Evolutionary conservation across 2,329 filamentous ascomycete genomes (phyloP).

Genomic region (Cladosporium austrohemisphaericum): DNA sequence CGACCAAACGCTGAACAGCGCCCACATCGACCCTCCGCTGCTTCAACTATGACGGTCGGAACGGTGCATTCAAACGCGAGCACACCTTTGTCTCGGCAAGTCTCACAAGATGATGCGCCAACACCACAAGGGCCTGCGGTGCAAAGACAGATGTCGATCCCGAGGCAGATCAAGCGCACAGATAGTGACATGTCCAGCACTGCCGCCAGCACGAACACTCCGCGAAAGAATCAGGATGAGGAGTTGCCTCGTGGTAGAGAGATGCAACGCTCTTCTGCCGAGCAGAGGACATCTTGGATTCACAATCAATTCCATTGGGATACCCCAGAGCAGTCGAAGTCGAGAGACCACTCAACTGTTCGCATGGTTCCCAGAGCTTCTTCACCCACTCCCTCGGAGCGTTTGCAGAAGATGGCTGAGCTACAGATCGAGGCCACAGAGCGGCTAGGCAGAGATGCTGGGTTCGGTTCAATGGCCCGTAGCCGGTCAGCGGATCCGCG

Average conservation of each 20-base stretch:
- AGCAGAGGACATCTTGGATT: conserved; percentile 51
- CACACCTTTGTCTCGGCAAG: conserved; percentile 33
- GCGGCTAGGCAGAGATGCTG: conserved; percentile 8
- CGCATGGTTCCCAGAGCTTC: not conserved
- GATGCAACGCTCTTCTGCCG: conserved; percentile 64
- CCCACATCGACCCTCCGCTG: conserved; percentile 20
- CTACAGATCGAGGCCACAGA: conserved; percentile 12
- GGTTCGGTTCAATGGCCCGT: conserved; percentile 17
- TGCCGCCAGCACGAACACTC: not conserved
- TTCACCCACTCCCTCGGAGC: conserved; percentile 10
- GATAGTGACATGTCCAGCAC: conserved; percentile 9
- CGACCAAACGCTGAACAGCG: conserved; percentile 18
- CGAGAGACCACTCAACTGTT: conserved; percentile 2
- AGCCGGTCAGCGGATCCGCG: conserved; percentile 32
- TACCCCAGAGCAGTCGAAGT: conserved; percentile 19
- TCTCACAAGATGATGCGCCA: conserved; percentile 34
- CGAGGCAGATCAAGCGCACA: conserved; percentile 15
- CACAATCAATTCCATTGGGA: conserved; percentile 60
- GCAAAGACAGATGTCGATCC: conserved; percentile 16
- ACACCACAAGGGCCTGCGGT: conserved; percentile 2
- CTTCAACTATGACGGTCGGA: conserved; percentile 26
- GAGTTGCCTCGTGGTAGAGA: conserved; percentile 73
- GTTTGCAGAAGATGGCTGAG: conserved; percentile 9
- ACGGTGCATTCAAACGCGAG: conserved; percentile 23
- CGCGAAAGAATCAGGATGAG: not conserved